Evolutionary conservation across 2,329 filamentous ascomycete species (phyloP), one percentile per base, ranked within the genome.

Genomic region (Ilyonectria destructans): DNA sequence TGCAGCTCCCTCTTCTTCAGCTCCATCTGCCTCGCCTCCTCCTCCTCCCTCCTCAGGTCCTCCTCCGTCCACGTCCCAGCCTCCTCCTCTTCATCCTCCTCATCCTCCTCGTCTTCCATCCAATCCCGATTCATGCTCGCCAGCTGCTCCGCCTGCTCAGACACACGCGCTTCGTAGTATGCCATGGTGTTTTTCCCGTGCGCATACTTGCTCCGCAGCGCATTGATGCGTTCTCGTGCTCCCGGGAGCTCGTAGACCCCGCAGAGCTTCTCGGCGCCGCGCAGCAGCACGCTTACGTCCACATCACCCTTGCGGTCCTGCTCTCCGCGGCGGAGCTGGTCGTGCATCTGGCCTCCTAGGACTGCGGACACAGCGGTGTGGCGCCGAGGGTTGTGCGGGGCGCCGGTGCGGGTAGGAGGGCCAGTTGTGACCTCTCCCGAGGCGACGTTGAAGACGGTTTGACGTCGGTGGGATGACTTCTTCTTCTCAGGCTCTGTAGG

Each of bases 281-380:
- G 87, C 23, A 99, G 86, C 33, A 99, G 83, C 1, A 97, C 87
- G 76, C 97, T 93, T 3, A 98, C 91, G 80, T 98, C 94, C 2
- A 98, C 87, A 26, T 97, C 94, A 10, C 91, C 92, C 70, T 87
- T 78, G 60, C 78, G 77, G 65, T 81, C 79, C 48, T 83, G 84
- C 52, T 88, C 88, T 55, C 86, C 87, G 78, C 86, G 70, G 82
- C 89, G 70, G 84, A 98, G 94, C 79, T 93, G 89, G 52, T 93
- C 91, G 80, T 97, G 94, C 80, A 98, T 89, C 72, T 97, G 93
- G 0, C 91, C 92, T 6, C 96, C 96, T 9, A 98, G 83, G 0
- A 98, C 95, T 8, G 95, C 94, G 3, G 95, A 93, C 2, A 98
- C 95, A 10, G 95, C 95, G 2, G 94, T 97, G 82, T 92, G 93